Conservation (phyloP, 306 rosid genomes). For the Vigna mungo region DNA sequence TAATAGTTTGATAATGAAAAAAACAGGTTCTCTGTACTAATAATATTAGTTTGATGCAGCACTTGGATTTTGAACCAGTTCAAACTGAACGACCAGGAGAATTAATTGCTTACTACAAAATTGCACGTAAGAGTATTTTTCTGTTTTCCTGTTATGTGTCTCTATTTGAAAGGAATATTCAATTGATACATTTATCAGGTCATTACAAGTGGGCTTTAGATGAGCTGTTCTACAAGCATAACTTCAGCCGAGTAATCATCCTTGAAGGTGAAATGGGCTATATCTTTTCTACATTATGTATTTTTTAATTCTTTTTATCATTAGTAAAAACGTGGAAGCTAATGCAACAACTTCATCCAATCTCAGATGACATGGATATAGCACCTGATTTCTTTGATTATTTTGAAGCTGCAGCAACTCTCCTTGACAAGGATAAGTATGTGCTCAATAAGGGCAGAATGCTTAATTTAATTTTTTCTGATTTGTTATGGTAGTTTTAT, state of each 20-base stretch:
- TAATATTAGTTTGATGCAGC: constrained; percentile 66
- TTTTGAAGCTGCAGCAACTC: constrained; percentile 82
- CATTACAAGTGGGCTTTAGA: constrained; percentile 99
- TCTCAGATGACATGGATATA: constrained; percentile 97
- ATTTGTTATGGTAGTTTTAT: neutral
- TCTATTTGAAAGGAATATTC: constrained; percentile 35
- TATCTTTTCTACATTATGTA: constrained; percentile 26
- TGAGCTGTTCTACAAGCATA: constrained; percentile 81
- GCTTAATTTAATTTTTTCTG: constrained; percentile 15
- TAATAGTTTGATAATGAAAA: constrained; percentile 16
- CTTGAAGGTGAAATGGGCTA: constrained; percentile 82
- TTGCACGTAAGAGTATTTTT: constrained; percentile 70
- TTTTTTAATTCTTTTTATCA: constrained; percentile 17
- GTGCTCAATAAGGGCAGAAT: constrained; percentile 42
- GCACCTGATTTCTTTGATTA: constrained; percentile 96
- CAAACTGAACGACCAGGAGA: constrained; percentile 87
- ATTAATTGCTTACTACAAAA: constrained; percentile 92
- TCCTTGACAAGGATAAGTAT: constrained; percentile 95
- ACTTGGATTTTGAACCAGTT: constrained; percentile 77
- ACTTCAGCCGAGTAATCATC: constrained; percentile 81
- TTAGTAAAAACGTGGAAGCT: constrained; percentile 38
- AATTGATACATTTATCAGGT: constrained; percentile 56
- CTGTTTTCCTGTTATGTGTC: constrained; percentile 23
- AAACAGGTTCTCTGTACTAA: constrained; percentile 37
- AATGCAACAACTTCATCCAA: constrained; percentile 38